Conservation (phyloP, 805 yeast species). For the Blastobotrys chiropterorum region DNA sequence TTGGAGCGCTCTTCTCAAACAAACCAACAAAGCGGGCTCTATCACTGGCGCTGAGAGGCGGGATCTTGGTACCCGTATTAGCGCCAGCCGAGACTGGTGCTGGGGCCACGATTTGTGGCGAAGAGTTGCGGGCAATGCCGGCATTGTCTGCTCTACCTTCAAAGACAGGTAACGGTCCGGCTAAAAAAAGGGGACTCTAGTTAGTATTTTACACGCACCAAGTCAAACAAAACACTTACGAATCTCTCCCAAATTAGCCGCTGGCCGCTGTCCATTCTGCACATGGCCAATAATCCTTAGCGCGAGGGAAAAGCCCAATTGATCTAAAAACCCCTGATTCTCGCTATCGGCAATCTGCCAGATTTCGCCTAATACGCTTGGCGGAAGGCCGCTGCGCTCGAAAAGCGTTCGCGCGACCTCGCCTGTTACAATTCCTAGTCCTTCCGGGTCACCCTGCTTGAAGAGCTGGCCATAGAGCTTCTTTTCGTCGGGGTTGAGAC, state of each 20-base stretch:
- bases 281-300: constrained; percentile 85
- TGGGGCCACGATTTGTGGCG: constrained; percentile 14
- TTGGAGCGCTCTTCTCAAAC: constrained; percentile 61
- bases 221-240: too few relatives aligned
- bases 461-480: constrained; percentile 68
- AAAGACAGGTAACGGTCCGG: constrained; percentile 64
- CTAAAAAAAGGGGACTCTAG: constrained; percentile 21
- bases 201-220: background rate
- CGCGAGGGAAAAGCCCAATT: constrained; percentile 75
- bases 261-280: constrained; percentile 62
- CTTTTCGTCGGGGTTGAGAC: constrained; percentile 69
- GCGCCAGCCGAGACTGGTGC: constrained; percentile 4
- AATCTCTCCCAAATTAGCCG: constrained; percentile 45
- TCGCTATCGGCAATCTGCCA: constrained; percentile 94
- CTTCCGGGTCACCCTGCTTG: constrained; percentile 70
- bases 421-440: constrained; percentile 79
- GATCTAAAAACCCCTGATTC: constrained; percentile 77
- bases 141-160: constrained; percentile 23
- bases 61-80: constrained; percentile 20
- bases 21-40: constrained; percentile 36
- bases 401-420: constrained; percentile 75
- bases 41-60: constrained; percentile 32
- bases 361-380: constrained; percentile 74
- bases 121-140: background rate
- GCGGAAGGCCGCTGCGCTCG: constrained; percentile 79